Conservation (phyloP, 2,329 filamentous ascomycete genomes). For the Albophoma yamanashiensis region DNA sequence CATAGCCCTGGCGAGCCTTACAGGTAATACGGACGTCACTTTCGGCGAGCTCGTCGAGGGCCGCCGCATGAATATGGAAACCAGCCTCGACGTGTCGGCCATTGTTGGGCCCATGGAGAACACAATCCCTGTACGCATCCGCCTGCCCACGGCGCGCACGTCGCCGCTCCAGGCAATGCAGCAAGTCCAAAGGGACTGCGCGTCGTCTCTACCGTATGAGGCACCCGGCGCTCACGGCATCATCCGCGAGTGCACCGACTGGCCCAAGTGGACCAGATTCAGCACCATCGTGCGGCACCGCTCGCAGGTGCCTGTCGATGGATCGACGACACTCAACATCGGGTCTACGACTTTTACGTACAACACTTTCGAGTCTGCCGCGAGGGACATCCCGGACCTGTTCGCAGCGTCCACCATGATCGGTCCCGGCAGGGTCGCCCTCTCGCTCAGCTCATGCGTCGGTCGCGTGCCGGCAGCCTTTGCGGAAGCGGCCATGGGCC, state of each 20-base stretch:
- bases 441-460: conserved; percentile 35
- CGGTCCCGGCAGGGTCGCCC: conserved; percentile 22
- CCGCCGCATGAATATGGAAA: conserved; percentile 29
- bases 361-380: conserved; percentile 25
- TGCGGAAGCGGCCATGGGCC: conserved; percentile 31
- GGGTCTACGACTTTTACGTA: conserved; percentile 35
- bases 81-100: conserved; percentile 43
- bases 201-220: conserved; percentile 36
- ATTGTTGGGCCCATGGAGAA: conserved; percentile 37
- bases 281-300: conserved; percentile 44
- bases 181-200: conserved; percentile 36
- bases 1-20: conserved; percentile 39
- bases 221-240: conserved; percentile 40
- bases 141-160: conserved; percentile 29
- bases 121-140: conserved; percentile 36
- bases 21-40: conserved; percentile 37
- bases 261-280: conserved; percentile 42
- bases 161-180: conserved; percentile 38
- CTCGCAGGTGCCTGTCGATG: conserved; percentile 15
- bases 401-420: conserved; percentile 31
- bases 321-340: conserved; percentile 31
- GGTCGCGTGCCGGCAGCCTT: conserved; percentile 29
- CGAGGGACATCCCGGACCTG: conserved; percentile 32
- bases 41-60: conserved; percentile 45
- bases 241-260: conserved; percentile 40